These are phyloP conservation scores for Fusarium setosum DNA, from an alignment of 2,329 filamentous ascomycete genomes.

Conservation along the genomic window DNA sequence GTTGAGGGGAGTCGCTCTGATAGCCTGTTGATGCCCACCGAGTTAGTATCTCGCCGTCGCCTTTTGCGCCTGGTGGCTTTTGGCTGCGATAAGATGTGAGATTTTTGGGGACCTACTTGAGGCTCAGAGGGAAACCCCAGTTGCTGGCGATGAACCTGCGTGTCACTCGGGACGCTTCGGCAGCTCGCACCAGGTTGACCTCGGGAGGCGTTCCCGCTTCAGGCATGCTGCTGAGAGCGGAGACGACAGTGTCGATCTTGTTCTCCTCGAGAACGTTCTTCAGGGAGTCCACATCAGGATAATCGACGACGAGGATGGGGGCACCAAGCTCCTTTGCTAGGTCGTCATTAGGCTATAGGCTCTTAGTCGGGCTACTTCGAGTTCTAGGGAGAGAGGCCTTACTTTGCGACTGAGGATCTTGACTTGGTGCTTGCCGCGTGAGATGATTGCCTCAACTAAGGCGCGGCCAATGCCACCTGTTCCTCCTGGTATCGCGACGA, in stretches of 20 bases:
- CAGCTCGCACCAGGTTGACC: neutral
- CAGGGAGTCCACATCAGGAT: neutral
- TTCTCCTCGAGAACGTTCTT: neutral
- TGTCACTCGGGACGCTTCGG: neutral
- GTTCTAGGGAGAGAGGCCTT: no score
- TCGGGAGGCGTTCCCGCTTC: neutral
- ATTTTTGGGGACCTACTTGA: no score
- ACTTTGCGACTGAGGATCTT: slow-evolving; percentile 3
- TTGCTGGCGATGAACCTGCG: slow-evolving; percentile 1
- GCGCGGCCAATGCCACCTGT: neutral
- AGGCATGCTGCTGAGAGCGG: neutral
- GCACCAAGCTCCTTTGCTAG: neutral
- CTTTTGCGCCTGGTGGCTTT: no score
- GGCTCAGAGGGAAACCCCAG: neutral
- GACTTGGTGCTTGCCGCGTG: neutral
- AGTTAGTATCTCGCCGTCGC: no score
- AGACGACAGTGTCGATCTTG: slow-evolving; percentile 3
- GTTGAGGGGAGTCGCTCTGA: no score
- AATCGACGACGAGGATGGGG: neutral
- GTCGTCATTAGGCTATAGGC: neutral
- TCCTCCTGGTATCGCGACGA: no score
- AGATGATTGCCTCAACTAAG: neutral
- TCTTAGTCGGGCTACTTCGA: neutral
- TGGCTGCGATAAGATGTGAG: no score
- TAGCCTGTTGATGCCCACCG: no score